These are phyloP conservation scores for Saxophila tyrrhenica DNA, from an alignment of 495 filamentous ascomycete genomes.

Conservation along the genomic window DNA sequence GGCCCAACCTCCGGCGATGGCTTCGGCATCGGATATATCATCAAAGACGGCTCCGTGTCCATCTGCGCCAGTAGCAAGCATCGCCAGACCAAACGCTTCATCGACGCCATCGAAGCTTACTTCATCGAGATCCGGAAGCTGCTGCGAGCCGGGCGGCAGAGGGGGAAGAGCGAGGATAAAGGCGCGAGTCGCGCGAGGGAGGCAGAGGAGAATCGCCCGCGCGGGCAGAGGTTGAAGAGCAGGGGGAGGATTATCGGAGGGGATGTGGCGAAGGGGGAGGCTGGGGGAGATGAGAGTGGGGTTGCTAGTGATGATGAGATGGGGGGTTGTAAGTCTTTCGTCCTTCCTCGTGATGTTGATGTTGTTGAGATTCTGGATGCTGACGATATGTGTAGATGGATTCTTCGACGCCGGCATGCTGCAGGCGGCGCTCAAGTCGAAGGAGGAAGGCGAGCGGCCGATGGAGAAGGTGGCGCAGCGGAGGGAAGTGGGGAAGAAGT, in stretches of 20 bases:
- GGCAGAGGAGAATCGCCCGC: conserved; percentile 43
- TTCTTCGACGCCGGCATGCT: conserved; percentile 96
- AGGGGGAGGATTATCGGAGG: conserved; percentile 43
- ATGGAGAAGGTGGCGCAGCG: conserved; percentile 36
- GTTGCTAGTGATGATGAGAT: conserved; percentile 71
- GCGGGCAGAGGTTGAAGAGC: conserved; percentile 38
- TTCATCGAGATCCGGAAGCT: conserved; percentile 81
- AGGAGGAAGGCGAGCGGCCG: conserved; percentile 30
- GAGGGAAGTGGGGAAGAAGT: conserved; percentile 34
- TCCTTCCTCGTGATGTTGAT: conserved; percentile 3
- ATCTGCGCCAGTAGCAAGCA: conserved; percentile 91
- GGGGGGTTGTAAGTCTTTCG: conserved; percentile 68
- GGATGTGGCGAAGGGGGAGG: conserved; percentile 38
- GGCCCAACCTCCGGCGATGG: conserved; percentile 89
- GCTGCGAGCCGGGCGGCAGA: conserved; percentile 52
- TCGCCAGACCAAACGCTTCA: conserved; percentile 77
- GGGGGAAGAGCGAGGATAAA: conserved; percentile 38
- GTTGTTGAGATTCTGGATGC: conserved; percentile 11
- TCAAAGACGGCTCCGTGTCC: conserved; percentile 87
- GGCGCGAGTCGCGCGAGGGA: conserved; percentile 55
- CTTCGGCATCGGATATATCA: conserved; percentile 97
- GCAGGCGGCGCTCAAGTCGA: conserved; percentile 64
- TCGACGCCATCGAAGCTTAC: conserved; percentile 82
- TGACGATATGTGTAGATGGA: conserved; percentile 51
- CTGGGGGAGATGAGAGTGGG: conserved; percentile 39